Conservation (phyloP, 2,329 filamentous ascomycete species). For the Colletotrichum sp. region DNA sequence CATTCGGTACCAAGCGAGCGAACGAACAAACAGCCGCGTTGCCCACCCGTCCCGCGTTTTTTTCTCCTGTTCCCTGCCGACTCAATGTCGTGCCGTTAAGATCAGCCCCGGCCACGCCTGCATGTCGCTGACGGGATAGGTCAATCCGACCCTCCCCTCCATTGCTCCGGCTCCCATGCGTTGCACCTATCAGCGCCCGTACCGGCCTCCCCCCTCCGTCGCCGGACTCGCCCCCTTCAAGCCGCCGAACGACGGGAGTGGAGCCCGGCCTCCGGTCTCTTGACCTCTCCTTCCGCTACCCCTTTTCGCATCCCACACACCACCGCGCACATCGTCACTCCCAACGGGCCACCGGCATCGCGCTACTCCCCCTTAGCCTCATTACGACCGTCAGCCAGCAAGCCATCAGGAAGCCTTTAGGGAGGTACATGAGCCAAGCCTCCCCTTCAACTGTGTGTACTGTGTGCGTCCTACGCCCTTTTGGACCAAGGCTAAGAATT, state of each 20-base stretch:
- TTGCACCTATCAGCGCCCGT: constrained; percentile 11
- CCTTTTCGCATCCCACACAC: constrained; percentile 5
- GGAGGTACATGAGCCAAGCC: not conserved
- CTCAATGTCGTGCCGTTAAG: constrained; percentile 12
- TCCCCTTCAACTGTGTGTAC: constrained; percentile 7
- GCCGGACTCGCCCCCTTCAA: not conserved
- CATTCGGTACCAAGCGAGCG: constrained; percentile 6
- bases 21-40: not conserved
- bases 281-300: not conserved
- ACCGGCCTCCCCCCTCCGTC: not conserved
- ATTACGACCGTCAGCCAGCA: constrained; percentile 14
- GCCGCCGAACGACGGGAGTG: not conserved
- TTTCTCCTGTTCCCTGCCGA: not conserved
- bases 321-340: not conserved
- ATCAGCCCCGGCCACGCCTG: not conserved
- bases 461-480: constrained; percentile 1
- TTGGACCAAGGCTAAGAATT: not conserved
- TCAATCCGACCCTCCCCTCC: not conserved
- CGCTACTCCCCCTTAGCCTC: not conserved
- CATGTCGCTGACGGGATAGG: not conserved
- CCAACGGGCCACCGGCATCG: not conserved
- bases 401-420: not conserved
- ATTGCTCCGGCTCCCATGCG: not conserved
- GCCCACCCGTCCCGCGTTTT: not conserved
- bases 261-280: constrained; percentile 1